These are phyloP conservation scores for Pholiota microspora DNA, from an alignment of 768 basidiomycete genomes.

Conservation along the genomic window DNA sequence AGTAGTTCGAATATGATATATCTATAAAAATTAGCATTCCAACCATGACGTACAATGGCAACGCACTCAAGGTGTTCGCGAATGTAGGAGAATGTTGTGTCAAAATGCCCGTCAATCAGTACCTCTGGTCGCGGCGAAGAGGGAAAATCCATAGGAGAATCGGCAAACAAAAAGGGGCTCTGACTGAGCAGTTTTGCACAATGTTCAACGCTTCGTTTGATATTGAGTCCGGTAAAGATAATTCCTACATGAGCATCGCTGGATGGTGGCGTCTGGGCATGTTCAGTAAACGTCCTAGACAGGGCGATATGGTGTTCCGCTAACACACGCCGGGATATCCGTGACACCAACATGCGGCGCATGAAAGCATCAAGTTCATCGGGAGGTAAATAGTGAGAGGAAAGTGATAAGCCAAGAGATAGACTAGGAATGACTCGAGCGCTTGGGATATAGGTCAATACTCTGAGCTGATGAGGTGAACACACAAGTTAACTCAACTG, in stretches of 20 bases:
- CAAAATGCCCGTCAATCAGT: conserved; percentile 67
- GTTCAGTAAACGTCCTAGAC: conserved; percentile 52
- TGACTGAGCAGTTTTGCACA: conserved; percentile 58
- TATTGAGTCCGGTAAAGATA: conserved; percentile 73
- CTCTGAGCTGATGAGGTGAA: not conserved
- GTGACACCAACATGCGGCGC: conserved; percentile 87
- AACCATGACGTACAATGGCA: not conserved
- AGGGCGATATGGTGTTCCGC: conserved; percentile 88
- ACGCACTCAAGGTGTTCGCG: conserved; percentile 82
- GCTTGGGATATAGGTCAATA: conserved; percentile 33
- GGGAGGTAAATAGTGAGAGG: conserved; percentile 74
- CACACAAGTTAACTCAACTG: conserved; percentile 53
- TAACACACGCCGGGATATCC: conserved; percentile 86
- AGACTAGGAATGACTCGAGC: conserved; percentile 78
- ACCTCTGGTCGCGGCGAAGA: conserved; percentile 54
- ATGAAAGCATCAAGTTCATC: conserved; percentile 85
- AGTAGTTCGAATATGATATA: conserved; percentile 89
- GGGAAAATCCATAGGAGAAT: conserved; percentile 27
- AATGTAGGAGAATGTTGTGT: conserved; percentile 78
- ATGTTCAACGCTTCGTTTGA: conserved; percentile 67
- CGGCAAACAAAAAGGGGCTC: conserved; percentile 43
- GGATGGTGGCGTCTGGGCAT: conserved; percentile 25
- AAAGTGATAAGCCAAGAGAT: conserved; percentile 80
- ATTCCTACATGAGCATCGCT: conserved; percentile 76
- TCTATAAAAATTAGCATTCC: conserved; percentile 30